A percentile compares a stretch with the other conserved stretches of the same genome.
phyloP scores from a whole-genome alignment of 768 basidiomycete genomes.

The Tricholomella constricta region DNA sequence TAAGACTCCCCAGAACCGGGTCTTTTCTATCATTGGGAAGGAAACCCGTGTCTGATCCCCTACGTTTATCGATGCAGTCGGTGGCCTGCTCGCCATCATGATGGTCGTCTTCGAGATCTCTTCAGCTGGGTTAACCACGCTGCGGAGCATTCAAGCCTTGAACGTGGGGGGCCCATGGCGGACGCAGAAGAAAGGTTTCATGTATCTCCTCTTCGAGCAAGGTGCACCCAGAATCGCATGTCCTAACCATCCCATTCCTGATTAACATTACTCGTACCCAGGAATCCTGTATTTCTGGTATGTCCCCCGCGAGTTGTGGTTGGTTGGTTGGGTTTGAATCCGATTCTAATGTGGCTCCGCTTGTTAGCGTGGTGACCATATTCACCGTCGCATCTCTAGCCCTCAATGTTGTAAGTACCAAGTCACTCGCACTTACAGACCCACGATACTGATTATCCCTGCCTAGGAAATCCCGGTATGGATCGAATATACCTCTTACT shows the following conservation, averaged over 20 bases:
- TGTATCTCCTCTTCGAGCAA: constrained; percentile 29
- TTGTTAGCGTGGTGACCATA: constrained; percentile 20
- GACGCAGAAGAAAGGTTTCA: constrained; percentile 17
- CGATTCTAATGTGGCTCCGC: too few relatives aligned
- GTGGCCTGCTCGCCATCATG: constrained; percentile 28
- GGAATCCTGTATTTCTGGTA: constrained; percentile 32
- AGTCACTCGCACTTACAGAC: neutral
- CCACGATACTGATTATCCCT: neutral
- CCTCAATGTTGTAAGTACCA: constrained; percentile 25
- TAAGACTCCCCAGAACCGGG: neutral
- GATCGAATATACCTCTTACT: too few relatives aligned
- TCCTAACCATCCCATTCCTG: neutral
- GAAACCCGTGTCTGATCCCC: too few relatives aligned
- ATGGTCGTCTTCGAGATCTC: constrained; percentile 30
- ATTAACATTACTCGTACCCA: neutral
- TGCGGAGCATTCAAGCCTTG: constrained; percentile 26
- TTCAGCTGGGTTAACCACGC: constrained; percentile 24
- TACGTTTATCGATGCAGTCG: constrained; percentile 12
- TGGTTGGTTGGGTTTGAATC: neutral
- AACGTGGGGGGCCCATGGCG: constrained; percentile 16
- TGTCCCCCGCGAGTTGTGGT: neutral
- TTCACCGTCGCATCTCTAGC: constrained; percentile 26
- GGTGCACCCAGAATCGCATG: constrained; percentile 7
- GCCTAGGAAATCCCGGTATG: neutral
- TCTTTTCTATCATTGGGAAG: neutral